Evolutionary conservation across 495 filamentous ascomycete species (phyloP).

Genomic region (Halenospora varia): DNA sequence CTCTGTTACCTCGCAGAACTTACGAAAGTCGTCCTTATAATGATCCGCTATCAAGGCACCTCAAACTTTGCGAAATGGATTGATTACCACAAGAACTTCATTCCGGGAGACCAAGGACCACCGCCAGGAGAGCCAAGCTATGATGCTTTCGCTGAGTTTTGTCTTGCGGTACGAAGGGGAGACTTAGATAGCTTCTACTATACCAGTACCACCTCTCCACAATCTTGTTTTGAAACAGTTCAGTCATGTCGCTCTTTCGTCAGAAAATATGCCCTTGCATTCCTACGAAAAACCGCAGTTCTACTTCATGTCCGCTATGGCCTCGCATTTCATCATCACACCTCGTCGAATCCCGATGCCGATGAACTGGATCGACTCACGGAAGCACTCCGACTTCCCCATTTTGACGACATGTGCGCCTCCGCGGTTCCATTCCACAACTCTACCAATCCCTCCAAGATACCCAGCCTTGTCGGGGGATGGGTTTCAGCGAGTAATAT

Average conservation of each 20-base stretch:
- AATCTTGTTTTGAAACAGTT: constrained; percentile 11
- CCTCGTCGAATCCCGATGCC: constrained; percentile 58
- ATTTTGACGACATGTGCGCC: constrained; percentile 66
- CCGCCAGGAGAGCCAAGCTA: background rate
- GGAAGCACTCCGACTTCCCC: constrained; percentile 66
- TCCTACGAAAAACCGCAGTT: constrained; percentile 80
- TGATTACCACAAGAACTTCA: background rate
- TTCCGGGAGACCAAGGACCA: no score
- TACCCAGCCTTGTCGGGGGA: no score
- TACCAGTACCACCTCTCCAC: constrained; percentile 3
- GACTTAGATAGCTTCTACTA: constrained; percentile 20
- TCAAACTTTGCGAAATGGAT: constrained; percentile 7
- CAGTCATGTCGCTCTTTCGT: constrained; percentile 11
- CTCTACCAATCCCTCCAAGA: background rate
- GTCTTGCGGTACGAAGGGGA: constrained; percentile 4
- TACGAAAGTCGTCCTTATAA: constrained; percentile 58
- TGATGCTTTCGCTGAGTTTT: constrained; percentile 17
- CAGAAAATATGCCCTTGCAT: constrained; percentile 79
- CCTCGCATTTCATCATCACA: constrained; percentile 76
- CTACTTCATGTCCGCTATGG: constrained; percentile 86
- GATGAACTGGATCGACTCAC: constrained; percentile 83
- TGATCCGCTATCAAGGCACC: constrained; percentile 11
- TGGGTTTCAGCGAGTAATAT: no score
- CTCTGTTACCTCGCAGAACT: constrained; percentile 92
- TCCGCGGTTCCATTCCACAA: constrained; percentile 31